These are phyloP conservation scores for Tephrocybe rancida DNA, from an alignment of 768 basidiomycete genomes.

Conservation along the genomic window DNA sequence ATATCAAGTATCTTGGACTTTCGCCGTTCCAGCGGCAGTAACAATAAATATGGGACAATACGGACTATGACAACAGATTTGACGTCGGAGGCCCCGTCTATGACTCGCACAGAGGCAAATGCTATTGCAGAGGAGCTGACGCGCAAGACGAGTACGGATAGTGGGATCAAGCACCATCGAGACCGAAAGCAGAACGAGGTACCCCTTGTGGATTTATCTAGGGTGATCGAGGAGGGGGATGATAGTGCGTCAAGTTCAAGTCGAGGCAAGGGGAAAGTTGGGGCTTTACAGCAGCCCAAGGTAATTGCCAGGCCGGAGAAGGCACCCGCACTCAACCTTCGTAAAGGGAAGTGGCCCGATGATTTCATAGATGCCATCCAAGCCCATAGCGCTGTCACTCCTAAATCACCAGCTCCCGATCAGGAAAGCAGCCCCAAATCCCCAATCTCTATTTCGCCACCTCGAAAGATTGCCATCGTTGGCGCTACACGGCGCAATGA, in stretches of 20 bases:
- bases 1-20: slow-evolving; percentile 68
- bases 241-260: slow-evolving; percentile 52
- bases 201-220: slow-evolving; percentile 58
- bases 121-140: slow-evolving; percentile 52
- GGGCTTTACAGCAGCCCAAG: slow-evolving; percentile 16
- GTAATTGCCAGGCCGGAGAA: slow-evolving; percentile 28
- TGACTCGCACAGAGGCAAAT: slow-evolving; percentile 67
- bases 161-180: slow-evolving; percentile 31
- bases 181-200: slow-evolving; percentile 71
- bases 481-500: slow-evolving; percentile 46
- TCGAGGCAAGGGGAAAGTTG: slow-evolving; percentile 25
- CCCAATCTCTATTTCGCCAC: slow-evolving; percentile 44
- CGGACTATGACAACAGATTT: slow-evolving; percentile 82
- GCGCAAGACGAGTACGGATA: slow-evolving; percentile 31
- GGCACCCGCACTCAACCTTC: slow-evolving; percentile 53
- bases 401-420: slow-evolving; percentile 29
- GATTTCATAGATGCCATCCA: slow-evolving; percentile 71
- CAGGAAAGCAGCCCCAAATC: slow-evolving; percentile 24
- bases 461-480: slow-evolving; percentile 60
- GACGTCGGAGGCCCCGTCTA: slow-evolving; percentile 73
- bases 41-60: slow-evolving; percentile 76
- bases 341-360: slow-evolving; percentile 84
- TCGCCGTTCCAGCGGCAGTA: slow-evolving; percentile 33
- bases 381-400: slow-evolving; percentile 28
- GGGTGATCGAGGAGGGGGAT: slow-evolving; percentile 75